A percentile compares a stretch with the other conserved stretches of the same genome.
phyloP scores from a whole-genome alignment of 1,139 yeast genomes.

The Hanseniaspora gamundiae region DNA sequence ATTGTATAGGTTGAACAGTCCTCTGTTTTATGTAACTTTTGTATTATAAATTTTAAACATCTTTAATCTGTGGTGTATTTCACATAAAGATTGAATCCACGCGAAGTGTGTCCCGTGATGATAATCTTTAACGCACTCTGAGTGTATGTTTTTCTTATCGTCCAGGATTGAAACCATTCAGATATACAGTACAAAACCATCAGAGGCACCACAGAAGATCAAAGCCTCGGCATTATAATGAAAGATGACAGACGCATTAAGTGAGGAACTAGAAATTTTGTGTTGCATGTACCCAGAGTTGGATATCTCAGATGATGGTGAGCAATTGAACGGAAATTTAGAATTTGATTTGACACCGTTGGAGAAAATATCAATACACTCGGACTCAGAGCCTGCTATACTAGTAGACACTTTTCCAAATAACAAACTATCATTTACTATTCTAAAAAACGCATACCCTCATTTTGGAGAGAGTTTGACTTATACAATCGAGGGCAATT shows the following conservation, averaged over 20 bases:
- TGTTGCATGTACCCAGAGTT: conserved; percentile 41
- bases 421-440: conserved; percentile 14
- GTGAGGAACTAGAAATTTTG: conserved; percentile 37
- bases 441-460: conserved; percentile 18
- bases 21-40: not conserved
- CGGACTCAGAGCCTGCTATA: conserved; percentile 8
- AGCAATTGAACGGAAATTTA: conserved; percentile 11
- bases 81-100: too few relatives aligned
- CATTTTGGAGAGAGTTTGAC: conserved; percentile 23
- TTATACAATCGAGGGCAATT: conserved; percentile 19
- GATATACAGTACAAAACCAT: too few relatives aligned
- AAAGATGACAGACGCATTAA: conserved; percentile 10
- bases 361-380: conserved; percentile 8
- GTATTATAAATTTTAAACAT: conserved; percentile 1
- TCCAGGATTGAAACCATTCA: not conserved
- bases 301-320: conserved; percentile 11
- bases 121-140: too few relatives aligned
- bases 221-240: not conserved
- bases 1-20: not conserved
- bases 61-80: too few relatives aligned
- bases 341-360: conserved; percentile 11
- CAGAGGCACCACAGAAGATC: not conserved
- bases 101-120: too few relatives aligned
- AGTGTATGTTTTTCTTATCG: not conserved
- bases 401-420: conserved; percentile 14